Evolutionary conservation across 2,329 filamentous ascomycete species (phyloP), one percentile per base, ranked within the genome.

Genomic region (Dactylellina cionopaga): DNA sequence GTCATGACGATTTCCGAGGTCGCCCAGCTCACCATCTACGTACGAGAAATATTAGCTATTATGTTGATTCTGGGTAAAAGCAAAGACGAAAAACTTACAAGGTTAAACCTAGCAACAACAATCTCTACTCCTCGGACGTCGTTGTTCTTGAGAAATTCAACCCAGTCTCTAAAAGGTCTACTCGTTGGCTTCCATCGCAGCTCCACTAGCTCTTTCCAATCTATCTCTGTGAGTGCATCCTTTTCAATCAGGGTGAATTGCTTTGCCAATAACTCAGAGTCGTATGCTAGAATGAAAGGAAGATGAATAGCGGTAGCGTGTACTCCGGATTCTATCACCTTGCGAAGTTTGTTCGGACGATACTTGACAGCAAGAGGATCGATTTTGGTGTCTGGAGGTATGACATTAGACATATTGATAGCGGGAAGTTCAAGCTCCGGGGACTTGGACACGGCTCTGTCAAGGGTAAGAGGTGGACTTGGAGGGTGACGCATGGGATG

Each of bases 211-310:
- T 95, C 91, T 78, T 90, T 92, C 91, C 91, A 95, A 80, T 94
- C 91, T 74, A 95, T 90, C 79, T 94, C 91, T 76, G 92, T 91
- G 19, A 95, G 83, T 0, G 91, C 91, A 78, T 94, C 91, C 79
- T 94, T 93, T 78, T 95, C 91, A 47, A 95, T 91, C 31, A 95
- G 84, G 0, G 91, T 94, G 76, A 95, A 91, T 76, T 95, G 91
- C 79, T 93, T 89, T 1, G 91, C 91, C 24, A 95, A 84, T 2
- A 89, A 83, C 75, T 92, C 88, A 4, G 91, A 92, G 77, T 92
- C 90, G 76, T 92, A 93, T 0, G 90, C 90, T 22, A 95, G 83
- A 63, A 92, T 89, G 79, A 95, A 95, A 0, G 91, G 91, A 33
- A 94, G 80, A 79, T 95, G 91, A 2, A 84, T 84, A 1, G 84